Base-by-base conservation (phyloP, 768 basidiomycete species). In the Suillus weaverae region DNA sequence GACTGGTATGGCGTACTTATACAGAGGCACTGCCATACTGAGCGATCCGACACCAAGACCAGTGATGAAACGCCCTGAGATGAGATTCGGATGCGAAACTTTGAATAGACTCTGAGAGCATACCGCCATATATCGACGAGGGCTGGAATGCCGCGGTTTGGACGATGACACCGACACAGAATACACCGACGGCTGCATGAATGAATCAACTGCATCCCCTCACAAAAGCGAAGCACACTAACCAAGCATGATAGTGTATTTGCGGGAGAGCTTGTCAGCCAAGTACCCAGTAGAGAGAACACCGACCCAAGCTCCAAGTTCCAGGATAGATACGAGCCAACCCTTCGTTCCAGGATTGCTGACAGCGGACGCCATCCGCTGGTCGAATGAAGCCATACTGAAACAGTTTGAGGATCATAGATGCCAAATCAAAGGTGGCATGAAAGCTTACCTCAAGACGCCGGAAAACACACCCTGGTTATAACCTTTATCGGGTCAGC, bases 21-120 rank as follows among this genome's bases (percentile, higher is more conserved):
- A 92, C 43, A 93, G 81, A 1, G 92, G 92, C 13, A 94, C 91
- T n/a, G 85, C 84, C 90, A 92, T 92, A 69, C 88, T 90, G 26
- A 93, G 78, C 3, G 90, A 90, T 13, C 92, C 92, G 20, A 94
- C 89, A 57, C 90, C 92, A 53, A 92, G 76, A 82, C 92, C 92
- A 60, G 90, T 91, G 61, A 93, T 76, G 69, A 91, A 92, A 33
- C 91, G 86, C 61, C 90, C 81, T 76, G 65, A 22, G 66, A 55
- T 51, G 22, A 41, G 22, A 30, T 18, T 22, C 55, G 55, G 36
- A n/a, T 10, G 46, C 63, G 4, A 26, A 39, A n/a, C 11, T 41
- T 30, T 20, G 30, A 41, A 30, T 10, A 41, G 18, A 32, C 26
- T 32, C 39, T 18, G 26, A 59, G 26, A 59, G 43, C 69, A n/a